Percentiles rank a stretch among this genome's conserved stretches.
Evolutionary conservation across 2,329 filamentous ascomycete species (phyloP).

Genomic region (Diaporthe helianthi): DNA sequence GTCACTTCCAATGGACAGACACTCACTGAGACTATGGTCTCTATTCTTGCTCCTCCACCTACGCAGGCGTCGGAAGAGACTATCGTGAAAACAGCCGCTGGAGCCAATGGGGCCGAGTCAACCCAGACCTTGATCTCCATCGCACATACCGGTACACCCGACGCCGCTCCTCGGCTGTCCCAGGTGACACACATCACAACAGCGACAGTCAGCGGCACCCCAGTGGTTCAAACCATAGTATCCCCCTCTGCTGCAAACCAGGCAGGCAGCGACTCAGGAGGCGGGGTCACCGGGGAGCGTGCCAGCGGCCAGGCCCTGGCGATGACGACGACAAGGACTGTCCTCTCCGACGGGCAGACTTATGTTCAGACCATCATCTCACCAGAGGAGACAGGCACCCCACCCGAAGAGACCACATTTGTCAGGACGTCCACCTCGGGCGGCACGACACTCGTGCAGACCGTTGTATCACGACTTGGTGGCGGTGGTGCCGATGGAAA

Average conservation of each 20-base stretch:
- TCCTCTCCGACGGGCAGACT: constrained; percentile 10
- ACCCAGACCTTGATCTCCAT: not conserved
- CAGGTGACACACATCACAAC: constrained; percentile 1
- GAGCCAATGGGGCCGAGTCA: not conserved
- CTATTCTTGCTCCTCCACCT: not conserved
- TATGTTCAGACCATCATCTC: not conserved
- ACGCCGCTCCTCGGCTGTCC: not conserved
- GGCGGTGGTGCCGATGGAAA: not conserved
- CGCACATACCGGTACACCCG: no score
- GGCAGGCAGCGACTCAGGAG: not conserved
- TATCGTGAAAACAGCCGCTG: not conserved
- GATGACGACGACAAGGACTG: not conserved
- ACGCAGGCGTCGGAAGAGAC: not conserved
- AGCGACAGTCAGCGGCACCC: not conserved
- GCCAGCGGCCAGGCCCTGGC: not conserved
- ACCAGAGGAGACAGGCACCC: not conserved
- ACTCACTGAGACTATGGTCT: constrained; percentile 1
- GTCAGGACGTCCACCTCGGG: constrained; percentile 6
- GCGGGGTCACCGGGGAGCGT: not conserved
- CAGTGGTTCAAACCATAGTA: not conserved
- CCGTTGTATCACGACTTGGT: not conserved
- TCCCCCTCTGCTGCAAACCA: not conserved
- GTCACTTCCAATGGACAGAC: constrained; percentile 1
- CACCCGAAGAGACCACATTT: not conserved
- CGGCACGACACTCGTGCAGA: constrained; percentile 3